Percentiles rank a stretch among this genome's conserved stretches.
Conservation (phyloP, 2,329 filamentous ascomycete species). For the Aaosphaeria pasadenensis region DNA sequence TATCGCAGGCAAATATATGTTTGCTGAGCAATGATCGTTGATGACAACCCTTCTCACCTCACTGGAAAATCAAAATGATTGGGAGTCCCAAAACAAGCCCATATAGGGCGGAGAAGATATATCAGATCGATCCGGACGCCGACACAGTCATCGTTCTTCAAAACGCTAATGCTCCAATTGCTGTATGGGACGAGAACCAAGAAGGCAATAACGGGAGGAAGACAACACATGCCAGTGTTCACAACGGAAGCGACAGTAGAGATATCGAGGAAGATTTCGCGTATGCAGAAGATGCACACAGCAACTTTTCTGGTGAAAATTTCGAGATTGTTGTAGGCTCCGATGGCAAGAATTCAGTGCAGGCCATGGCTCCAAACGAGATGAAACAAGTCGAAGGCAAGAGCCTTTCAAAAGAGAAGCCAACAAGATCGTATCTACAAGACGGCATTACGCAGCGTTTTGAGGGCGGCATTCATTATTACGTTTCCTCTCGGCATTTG, state of each 20-base stretch:
- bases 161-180: not conserved
- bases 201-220: not conserved
- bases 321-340: not conserved
- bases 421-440: not conserved
- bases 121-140: constrained; percentile 2
- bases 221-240: too few species aligned
- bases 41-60: too few species aligned
- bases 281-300: not conserved
- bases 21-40: too few species aligned
- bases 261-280: not conserved
- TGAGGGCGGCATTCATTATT: constrained; percentile 2
- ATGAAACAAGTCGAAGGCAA: not conserved
- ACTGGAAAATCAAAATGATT: too few species aligned
- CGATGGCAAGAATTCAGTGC: not conserved
- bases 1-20: too few species aligned
- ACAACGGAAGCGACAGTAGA: not conserved
- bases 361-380: not conserved
- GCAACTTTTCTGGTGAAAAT: not conserved
- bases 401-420: not conserved
- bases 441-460: not conserved
- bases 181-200: not conserved
- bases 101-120: not conserved
- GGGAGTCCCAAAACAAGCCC: too few species aligned
- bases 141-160: constrained; percentile 5
- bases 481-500: constrained; percentile 7